phyloP scores from a whole-genome alignment of 2,329 filamentous ascomycete species.

The Diplodia seriata region DNA sequence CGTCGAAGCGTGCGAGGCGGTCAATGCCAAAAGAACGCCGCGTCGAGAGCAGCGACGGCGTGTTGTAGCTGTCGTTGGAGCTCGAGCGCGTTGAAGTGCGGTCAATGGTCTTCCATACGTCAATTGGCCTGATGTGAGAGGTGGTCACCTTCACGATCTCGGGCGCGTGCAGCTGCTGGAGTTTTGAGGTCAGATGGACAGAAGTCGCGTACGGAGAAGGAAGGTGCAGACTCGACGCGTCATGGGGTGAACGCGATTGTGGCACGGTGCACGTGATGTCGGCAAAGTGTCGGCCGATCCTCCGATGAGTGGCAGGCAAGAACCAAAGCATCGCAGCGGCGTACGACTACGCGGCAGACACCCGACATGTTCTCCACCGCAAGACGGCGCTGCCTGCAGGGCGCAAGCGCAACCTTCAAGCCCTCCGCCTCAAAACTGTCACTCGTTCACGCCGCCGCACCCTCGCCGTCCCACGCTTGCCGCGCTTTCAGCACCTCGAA shows the following conservation, averaged over 20 bases:
- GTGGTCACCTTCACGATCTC: neutral
- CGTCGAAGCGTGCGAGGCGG: neutral
- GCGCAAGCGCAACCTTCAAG: conserved; percentile 56
- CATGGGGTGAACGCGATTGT: conserved; percentile 4
- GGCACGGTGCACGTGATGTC: conserved; percentile 15
- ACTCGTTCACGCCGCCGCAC: conserved; percentile 71
- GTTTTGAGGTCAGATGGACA: conserved; percentile 6
- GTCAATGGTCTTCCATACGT: neutral
- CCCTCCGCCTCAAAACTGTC: conserved; percentile 48
- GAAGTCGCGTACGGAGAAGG: neutral
- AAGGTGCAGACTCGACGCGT: conserved; percentile 6
- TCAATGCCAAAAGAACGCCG: neutral
- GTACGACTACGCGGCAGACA: conserved; percentile 26
- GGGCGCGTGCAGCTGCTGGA: neutral
- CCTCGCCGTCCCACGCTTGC: conserved; percentile 61
- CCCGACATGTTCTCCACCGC: conserved; percentile 70
- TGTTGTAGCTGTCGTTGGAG: neutral
- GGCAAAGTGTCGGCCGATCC: conserved; percentile 11
- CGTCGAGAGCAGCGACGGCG: neutral
- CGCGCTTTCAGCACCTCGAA: conserved; percentile 76
- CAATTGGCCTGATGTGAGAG: neutral
- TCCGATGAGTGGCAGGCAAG: conserved; percentile 7
- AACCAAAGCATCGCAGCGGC: conserved; percentile 11
- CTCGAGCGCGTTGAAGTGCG: conserved; percentile 3
- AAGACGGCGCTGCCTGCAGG: conserved; percentile 61